Percentiles rank a stretch among this genome's conserved stretches.
phyloP scores from a whole-genome alignment of 305 asterid species.

The Plantago lanceolata region DNA sequence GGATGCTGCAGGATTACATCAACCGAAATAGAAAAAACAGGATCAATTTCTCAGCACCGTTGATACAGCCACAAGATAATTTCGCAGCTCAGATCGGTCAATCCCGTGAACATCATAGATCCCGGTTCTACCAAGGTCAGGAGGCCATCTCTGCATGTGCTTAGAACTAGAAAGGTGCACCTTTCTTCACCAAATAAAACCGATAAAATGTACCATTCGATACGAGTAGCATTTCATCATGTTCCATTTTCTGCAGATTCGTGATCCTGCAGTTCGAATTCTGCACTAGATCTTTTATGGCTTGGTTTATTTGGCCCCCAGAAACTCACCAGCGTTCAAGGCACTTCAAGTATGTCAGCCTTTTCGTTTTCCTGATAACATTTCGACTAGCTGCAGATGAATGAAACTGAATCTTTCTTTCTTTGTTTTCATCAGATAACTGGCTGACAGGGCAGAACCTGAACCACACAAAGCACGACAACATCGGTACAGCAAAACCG shows the following conservation, averaged over 20 bases:
- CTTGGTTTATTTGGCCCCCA: constrained; percentile 14
- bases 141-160: neutral
- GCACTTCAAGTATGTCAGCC: neutral
- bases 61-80: constrained; percentile 32
- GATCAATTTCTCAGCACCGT: constrained; percentile 47
- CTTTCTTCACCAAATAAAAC: neutral
- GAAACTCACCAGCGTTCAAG: constrained; percentile 7
- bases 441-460: neutral
- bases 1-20: constrained; percentile 35
- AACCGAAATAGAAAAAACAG: constrained; percentile 28
- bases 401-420: too few species aligned
- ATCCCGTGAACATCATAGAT: constrained; percentile 39
- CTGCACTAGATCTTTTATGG: constrained; percentile 10
- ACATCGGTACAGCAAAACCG: neutral
- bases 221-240: constrained; percentile 7
- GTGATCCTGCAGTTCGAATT: constrained; percentile 6
- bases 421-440: too few species aligned
- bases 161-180: neutral
- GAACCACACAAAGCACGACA: neutral
- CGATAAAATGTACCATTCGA: neutral
- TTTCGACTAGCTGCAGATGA: too few species aligned
- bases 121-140: constrained; percentile 65
- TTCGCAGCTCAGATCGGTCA: constrained; percentile 34
- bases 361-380: too few species aligned
- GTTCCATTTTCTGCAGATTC: constrained; percentile 29